Evolutionary conservation across 768 basidiomycete genomes (phyloP), one percentile per base, ranked within the genome.

Genomic region (Boletus patriciae): DNA sequence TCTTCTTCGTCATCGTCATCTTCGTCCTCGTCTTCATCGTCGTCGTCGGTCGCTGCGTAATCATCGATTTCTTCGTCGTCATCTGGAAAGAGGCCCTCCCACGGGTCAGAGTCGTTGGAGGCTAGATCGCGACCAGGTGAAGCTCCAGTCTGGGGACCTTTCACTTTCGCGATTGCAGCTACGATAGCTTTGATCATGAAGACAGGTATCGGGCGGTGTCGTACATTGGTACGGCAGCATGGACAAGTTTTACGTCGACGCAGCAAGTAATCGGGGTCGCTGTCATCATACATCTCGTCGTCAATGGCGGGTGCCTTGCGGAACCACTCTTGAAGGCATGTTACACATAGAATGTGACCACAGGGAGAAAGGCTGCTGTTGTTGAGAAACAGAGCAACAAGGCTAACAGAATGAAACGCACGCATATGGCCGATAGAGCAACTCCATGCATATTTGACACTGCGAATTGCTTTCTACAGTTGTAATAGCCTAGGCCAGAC

Each of bases 361-460:
- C 89, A 91, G 0, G 89, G 89, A 1, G 86, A 80, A 43, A 90
- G 76, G 2, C 88, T 89, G 50, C 16, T 40, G 19, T 16, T 19
- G 23, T 51, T 62, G 46, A 61, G 61, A 23, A 57, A 62, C 46
- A 13, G 15, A 45, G 16, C 8, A 44, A 47, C 8, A 44, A 47
- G 33, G 21, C 9, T n/a, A n/a, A n/a, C 8, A 50, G 6, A 37
- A 52, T 34, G 34, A 40, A 41, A 80, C 86, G 61, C 66, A 90
- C 88, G 81, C 82, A 66, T 80, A 86, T 25, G 89, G 89, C 58
- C 82, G 81, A 40, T 77, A 66, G 11, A 90, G 73, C 12, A 84
- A 68, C 19, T 91, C 89, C 76, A 89, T 85, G 65, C 89, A 91
- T 43, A 91, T 89, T 64, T 90, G 88, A 64, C 89, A 91, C 62